These are phyloP conservation scores for Hibiscus mutabilis DNA, from an alignment of 345 rosid genomes.

Conservation along the genomic window DNA sequence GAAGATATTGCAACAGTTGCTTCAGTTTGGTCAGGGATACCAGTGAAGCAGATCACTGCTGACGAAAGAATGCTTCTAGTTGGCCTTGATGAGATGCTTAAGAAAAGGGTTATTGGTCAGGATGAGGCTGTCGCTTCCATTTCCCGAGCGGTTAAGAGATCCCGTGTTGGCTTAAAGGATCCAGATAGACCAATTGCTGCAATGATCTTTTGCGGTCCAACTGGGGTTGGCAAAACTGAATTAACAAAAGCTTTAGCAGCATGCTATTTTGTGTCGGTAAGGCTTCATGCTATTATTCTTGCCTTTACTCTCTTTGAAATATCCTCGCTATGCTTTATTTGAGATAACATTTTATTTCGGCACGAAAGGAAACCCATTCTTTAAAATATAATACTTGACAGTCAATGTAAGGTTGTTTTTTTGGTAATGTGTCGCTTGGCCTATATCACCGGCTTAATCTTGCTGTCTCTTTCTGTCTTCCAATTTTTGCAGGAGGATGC, in stretches of 20 bases:
- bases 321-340: background rate
- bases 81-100: constrained; percentile 76
- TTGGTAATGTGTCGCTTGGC: background rate
- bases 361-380: background rate
- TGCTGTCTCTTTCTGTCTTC: background rate
- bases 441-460: background rate
- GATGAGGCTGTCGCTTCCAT: constrained; percentile 89
- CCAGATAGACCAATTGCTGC: constrained; percentile 92
- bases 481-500: constrained; percentile 64
- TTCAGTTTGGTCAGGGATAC: constrained; percentile 95
- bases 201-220: constrained; percentile 97
- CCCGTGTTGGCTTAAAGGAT: constrained; percentile 83
- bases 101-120: constrained; percentile 82
- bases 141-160: constrained; percentile 94
- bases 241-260: constrained; percentile 85
- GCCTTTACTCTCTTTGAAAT: background rate
- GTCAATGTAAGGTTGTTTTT: background rate
- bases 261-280: constrained; percentile 84
- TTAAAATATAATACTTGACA: background rate
- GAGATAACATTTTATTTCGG: background rate
- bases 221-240: constrained; percentile 98
- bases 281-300: constrained; percentile 19
- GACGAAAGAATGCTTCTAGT: constrained; percentile 75
- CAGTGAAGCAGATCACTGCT: constrained; percentile 92
- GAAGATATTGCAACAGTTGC: constrained; percentile 95